Conservation (phyloP, 257 asterid species). For the Solanum peruvianum region DNA sequence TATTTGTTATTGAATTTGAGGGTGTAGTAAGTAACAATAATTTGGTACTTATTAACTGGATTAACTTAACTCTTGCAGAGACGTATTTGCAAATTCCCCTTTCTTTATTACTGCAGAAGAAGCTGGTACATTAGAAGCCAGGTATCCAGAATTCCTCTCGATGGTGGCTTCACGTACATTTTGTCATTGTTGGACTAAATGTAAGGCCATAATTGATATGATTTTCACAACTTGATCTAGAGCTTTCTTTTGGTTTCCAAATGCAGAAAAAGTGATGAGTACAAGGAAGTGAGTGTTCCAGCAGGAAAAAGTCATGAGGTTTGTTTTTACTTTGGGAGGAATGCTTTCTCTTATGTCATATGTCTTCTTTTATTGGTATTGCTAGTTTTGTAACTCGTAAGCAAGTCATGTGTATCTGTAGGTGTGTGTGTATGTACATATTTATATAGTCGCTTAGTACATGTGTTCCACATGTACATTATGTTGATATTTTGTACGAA, state of each 20-base stretch:
- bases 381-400: background rate
- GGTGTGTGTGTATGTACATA: background rate
- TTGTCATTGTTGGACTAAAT: background rate
- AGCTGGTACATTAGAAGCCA: slow-evolving; percentile 61
- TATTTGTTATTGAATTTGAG: background rate
- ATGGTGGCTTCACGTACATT: background rate
- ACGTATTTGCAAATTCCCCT: slow-evolving; percentile 80
- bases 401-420: background rate
- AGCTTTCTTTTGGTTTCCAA: background rate
- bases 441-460: background rate
- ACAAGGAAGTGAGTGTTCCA: slow-evolving; percentile 64
- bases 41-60: background rate
- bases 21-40: background rate
- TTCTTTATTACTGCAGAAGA: slow-evolving; percentile 85
- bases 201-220: background rate
- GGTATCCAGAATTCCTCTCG: slow-evolving; percentile 29
- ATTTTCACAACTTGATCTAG: background rate
- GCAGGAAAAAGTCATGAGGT: slow-evolving; percentile 90
- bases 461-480: background rate
- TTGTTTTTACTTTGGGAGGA: slow-evolving; percentile 14
- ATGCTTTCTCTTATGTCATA: background rate
- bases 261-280: slow-evolving; percentile 62
- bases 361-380: background rate
- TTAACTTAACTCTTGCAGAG: slow-evolving; percentile 42
- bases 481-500: background rate